These are phyloP conservation scores for Triticum urartu DNA, from an alignment of 176 grass and related monocot genomes.

Conservation along the genomic window DNA sequence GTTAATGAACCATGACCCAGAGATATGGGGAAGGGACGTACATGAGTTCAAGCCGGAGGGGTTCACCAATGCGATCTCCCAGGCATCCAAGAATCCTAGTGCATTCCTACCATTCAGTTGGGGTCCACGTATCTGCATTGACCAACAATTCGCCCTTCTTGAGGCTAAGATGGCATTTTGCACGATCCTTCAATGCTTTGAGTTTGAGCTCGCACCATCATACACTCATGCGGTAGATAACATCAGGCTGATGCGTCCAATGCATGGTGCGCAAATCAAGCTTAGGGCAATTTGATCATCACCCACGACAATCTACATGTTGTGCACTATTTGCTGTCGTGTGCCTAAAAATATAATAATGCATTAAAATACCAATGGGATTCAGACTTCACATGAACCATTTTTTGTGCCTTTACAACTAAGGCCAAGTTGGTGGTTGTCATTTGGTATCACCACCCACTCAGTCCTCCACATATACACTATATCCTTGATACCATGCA, in stretches of 20 bases:
- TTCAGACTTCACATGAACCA: no score
- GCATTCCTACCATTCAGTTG: background rate
- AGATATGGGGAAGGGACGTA: background rate
- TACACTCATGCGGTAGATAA: background rate
- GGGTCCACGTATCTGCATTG: background rate
- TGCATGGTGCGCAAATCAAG: conserved; percentile 7
- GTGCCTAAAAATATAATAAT: background rate
- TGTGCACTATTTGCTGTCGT: background rate
- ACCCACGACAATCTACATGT: background rate
- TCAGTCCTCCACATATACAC: no score
- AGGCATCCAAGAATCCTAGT: background rate
- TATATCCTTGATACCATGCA: no score
- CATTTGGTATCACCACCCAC: no score
- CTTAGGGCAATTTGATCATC: background rate
- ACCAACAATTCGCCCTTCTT: background rate
- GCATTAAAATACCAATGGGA: background rate
- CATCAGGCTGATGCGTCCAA: background rate
- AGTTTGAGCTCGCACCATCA: background rate
- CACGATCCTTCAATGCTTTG: background rate
- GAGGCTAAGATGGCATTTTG: background rate
- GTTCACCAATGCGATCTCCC: background rate
- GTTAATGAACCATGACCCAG: background rate
- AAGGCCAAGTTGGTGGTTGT: no score
- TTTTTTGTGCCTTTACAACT: no score
- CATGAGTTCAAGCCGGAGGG: background rate